Evolutionary conservation across 78 protist genomes (phyloP).

Genomic region (Dictyostelium firmibasis): DNA sequence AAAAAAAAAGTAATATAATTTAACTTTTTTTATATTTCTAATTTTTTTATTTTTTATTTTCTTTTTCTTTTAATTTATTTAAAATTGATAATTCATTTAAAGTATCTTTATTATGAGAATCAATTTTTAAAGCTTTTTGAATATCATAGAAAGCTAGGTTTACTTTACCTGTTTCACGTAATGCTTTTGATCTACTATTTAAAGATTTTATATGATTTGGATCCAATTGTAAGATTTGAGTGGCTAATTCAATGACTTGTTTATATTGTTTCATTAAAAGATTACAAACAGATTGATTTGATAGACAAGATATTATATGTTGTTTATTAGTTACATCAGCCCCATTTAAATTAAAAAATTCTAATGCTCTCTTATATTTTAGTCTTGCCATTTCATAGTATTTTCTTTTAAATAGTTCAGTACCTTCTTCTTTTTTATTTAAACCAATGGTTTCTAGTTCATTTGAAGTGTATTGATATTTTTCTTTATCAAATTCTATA

Average conservation of each 20-base stretch:
- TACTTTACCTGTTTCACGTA: neutral
- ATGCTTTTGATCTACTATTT: constrained; percentile 8
- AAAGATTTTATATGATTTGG: neutral
- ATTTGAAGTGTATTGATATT: neutral
- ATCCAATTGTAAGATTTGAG: neutral
- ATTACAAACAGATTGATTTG: neutral
- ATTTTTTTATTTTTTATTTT: neutral
- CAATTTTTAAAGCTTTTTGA: constrained; percentile 1
- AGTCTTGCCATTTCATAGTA: neutral
- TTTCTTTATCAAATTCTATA: neutral
- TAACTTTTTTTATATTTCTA: too few species aligned
- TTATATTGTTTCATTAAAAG: neutral
- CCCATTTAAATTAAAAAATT: neutral
- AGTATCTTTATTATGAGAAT: neutral
- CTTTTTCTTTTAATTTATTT: neutral
- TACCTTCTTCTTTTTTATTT: neutral
- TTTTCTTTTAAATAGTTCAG: constrained; percentile 1
- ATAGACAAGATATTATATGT: neutral
- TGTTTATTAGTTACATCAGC: neutral
- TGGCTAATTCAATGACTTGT: neutral
- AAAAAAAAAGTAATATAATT: too few species aligned
- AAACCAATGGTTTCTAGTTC: neutral
- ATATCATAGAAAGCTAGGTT: neutral
- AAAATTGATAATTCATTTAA: neutral
- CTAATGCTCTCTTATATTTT: constrained; percentile 12